Evolutionary conservation across 208 protist genomes (phyloP).

Genomic region (Wallacemonas sp.): DNA sequence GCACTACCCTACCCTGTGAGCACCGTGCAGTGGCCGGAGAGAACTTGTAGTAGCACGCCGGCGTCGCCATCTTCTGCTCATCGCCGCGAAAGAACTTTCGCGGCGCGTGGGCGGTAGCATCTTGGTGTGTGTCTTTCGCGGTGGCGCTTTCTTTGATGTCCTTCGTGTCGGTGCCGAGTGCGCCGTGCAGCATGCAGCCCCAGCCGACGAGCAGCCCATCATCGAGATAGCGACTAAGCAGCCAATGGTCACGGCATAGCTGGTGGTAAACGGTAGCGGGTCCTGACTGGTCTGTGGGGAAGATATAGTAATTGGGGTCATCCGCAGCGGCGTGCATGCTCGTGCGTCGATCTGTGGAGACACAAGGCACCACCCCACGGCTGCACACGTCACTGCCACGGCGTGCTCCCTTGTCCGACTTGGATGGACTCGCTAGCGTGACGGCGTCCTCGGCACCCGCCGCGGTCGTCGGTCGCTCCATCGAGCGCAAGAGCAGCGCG

Average conservation of each 20-base stretch:
- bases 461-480: no score
- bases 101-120: no score
- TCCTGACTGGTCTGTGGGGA: slow-evolving; percentile 17
- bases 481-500: no score
- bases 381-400: not conserved
- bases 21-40: not conserved
- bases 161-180: slow-evolving; percentile 20
- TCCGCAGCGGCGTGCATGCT: slow-evolving; percentile 7
- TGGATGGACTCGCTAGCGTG: no score
- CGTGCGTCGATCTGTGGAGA: not conserved
- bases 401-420: no score
- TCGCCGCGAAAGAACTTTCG: not conserved
- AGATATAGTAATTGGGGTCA: slow-evolving; percentile 9
- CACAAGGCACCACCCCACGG: not conserved
- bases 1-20: not conserved
- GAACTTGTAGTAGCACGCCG: not conserved
- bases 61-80: not conserved
- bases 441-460: no score
- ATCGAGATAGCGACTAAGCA: slow-evolving; percentile 33
- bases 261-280: slow-evolving; percentile 7
- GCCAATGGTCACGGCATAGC: not conserved
- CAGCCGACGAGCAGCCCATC: slow-evolving; percentile 35
- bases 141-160: not conserved
- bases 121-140: not conserved
- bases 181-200: slow-evolving; percentile 31